Percentiles rank a stretch among this genome's conserved stretches.
phyloP scores from a whole-genome alignment of 129 eudicot species.

The Tagetes patula region DNA sequence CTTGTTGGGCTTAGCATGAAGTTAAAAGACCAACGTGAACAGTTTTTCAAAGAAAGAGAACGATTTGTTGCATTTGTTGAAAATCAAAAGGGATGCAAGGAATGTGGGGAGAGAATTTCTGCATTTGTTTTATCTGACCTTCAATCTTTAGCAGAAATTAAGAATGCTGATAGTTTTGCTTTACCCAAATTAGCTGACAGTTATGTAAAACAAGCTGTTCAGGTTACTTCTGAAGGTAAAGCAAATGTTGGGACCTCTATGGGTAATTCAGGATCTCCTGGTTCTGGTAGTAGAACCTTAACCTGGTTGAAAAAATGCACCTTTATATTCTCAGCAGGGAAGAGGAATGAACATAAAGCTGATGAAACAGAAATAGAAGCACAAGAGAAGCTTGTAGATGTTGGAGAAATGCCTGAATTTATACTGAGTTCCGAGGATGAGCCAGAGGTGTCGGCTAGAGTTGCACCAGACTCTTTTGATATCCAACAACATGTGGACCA shows the following conservation, averaged over 20 bases:
- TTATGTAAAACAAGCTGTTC: constrained; percentile 54
- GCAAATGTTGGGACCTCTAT: constrained; percentile 42
- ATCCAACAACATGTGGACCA: constrained; percentile 44
- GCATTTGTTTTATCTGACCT: constrained; percentile 75
- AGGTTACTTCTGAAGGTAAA: constrained; percentile 42
- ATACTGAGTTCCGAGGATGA: constrained; percentile 43
- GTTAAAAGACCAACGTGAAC: constrained; percentile 87
- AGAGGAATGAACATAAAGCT: constrained; percentile 46
- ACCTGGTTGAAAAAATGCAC: constrained; percentile 82
- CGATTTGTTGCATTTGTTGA: constrained; percentile 78
- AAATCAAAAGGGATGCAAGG: constrained; percentile 63
- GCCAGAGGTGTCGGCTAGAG: constrained; percentile 47
- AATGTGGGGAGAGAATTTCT: constrained; percentile 67
- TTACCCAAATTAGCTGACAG: constrained; percentile 63
- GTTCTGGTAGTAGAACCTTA: constrained; percentile 52
- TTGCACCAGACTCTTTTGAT: constrained; percentile 52
- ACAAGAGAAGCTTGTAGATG: constrained; percentile 35
- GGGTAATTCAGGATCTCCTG: constrained; percentile 53
- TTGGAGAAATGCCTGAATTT: constrained; percentile 46
- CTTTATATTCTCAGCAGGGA: constrained; percentile 70
- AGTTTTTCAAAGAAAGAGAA: constrained; percentile 72
- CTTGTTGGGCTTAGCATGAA: constrained; percentile 70
- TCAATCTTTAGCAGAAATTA: constrained; percentile 57
- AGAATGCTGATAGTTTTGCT: constrained; percentile 51
- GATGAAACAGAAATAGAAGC: constrained; percentile 28